Conservation (phyloP, 441 rosid species). For the Populus tomentosa region DNA sequence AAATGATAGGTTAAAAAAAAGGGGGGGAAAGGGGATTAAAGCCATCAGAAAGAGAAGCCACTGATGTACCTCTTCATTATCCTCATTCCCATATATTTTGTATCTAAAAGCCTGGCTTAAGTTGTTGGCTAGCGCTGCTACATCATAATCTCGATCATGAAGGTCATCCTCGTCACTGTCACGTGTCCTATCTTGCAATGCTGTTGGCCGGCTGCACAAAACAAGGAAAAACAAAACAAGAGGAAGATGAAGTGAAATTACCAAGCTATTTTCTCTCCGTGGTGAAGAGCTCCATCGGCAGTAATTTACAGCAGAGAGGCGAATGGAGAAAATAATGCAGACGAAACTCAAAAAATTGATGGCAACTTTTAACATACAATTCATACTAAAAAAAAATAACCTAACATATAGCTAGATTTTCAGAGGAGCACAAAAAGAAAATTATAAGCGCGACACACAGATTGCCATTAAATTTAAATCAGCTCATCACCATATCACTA, state of each 20-base stretch:
- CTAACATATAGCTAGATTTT: background rate
- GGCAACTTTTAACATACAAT: background rate
- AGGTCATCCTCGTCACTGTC: constrained; percentile 93
- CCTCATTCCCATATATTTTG: constrained; percentile 74
- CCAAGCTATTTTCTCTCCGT: background rate
- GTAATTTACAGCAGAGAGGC: background rate
- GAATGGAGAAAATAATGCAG: background rate
- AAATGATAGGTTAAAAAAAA: background rate
- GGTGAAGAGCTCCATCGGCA: background rate
- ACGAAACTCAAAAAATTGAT: background rate
- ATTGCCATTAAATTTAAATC: background rate
- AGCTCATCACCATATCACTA: background rate
- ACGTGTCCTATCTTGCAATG: constrained; percentile 81
- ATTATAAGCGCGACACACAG: background rate
- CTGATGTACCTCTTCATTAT: constrained; percentile 66
- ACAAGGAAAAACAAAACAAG: constrained; percentile 1
- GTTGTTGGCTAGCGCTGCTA: constrained; percentile 88
- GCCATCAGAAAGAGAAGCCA: background rate
- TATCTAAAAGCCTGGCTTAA: constrained; percentile 88
- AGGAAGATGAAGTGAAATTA: background rate
- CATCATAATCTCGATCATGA: constrained; percentile 92
- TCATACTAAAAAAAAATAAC: background rate
- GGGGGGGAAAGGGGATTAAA: background rate
- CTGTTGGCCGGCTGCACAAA: constrained; percentile 79
- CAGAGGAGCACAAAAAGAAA: background rate